Evolutionary conservation across 495 filamentous ascomycete genomes (phyloP), one percentile per base, ranked within the genome.

Genomic region (Hypoxylon cercidicola): DNA sequence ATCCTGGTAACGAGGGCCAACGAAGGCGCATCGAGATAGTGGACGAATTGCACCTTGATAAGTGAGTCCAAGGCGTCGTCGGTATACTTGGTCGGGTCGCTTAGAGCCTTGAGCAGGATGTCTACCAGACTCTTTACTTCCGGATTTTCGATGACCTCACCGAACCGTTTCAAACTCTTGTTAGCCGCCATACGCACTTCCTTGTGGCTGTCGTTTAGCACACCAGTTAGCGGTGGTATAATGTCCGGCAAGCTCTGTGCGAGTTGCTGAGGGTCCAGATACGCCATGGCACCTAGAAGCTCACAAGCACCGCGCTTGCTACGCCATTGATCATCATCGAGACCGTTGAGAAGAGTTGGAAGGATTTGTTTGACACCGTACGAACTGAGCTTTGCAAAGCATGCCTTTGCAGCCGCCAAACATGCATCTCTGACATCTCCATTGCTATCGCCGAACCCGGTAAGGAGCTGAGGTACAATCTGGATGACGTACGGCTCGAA

Each of bases 241-340:
- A 99, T 99, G 51, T 94, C 92, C 0, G 95, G 96, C 62, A 99
- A 77, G 70, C 93, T 97, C 53, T 89, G 84, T 1, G 95, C 93
- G 13, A 99, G 83, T 71, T 98, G 95, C 56, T 97, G 88, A 5
- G 95, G 95, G 69, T 97, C 93, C 15, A 99, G 84, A 72, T 99
- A 98, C 9, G 95, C 96, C 94, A 98, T 98, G 55, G 94, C 94
- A 71, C 95, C 95, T 16, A 99, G 85, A 9, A 96, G 85, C 69
- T 99, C 95, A 68, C 95, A 98, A 52, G 95, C 95, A 64, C 95
- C 95, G 78, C 97, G 97, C 74, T 99, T 97, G 78, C 92, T 97
- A 68, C 95, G 88, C 95, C 95, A 99, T 73, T 97, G 95, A 28
- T 89, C 85, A 48, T 99, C 96, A 55, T 97, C 93, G 11, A 99